A percentile compares a stretch with the other conserved stretches of the same genome.
phyloP scores from a whole-genome alignment of 352 stramenopile genomes.

The Phytophthora citrophthora region DNA sequence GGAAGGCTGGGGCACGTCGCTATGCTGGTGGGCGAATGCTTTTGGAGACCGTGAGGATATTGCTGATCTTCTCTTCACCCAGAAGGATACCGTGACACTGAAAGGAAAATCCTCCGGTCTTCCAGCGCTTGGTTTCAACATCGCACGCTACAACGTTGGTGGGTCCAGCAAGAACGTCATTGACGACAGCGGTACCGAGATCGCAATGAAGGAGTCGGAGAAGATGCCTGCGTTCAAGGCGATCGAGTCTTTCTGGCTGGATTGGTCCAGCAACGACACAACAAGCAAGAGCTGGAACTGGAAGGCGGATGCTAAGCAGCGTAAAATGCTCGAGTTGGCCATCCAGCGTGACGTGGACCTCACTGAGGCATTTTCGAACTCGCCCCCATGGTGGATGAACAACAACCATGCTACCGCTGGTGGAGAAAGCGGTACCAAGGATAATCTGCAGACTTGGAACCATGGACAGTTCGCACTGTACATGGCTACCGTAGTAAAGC shows the following conservation, averaged over 20 bases:
- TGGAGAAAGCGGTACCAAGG: constrained; percentile 37
- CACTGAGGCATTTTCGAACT: constrained; percentile 64
- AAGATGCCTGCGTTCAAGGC: constrained; percentile 63
- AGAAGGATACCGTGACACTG: constrained; percentile 43
- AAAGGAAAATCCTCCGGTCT: constrained; percentile 26
- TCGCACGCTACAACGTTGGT: constrained; percentile 71
- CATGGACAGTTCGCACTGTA: constrained; percentile 54
- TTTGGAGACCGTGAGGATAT: constrained; percentile 63
- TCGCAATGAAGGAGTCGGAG: constrained; percentile 49
- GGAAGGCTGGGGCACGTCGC: constrained; percentile 69
- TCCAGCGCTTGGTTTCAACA: constrained; percentile 57
- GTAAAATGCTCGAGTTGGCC: constrained; percentile 47
- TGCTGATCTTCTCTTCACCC: constrained; percentile 61
- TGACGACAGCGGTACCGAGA: constrained; percentile 41
- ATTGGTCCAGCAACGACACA: constrained; percentile 53
- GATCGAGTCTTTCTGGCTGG: constrained; percentile 65
- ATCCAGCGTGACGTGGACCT: constrained; percentile 46
- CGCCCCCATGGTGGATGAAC: constrained; percentile 73
- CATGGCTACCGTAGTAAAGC: constrained; percentile 47
- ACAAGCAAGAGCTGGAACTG: constrained; percentile 58
- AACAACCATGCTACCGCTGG: constrained; percentile 59
- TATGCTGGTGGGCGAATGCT: constrained; percentile 71
- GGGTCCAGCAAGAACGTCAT: constrained; percentile 51
- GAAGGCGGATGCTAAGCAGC: constrained; percentile 48
- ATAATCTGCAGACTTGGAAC: constrained; percentile 63